Conservation (phyloP, 2,329 filamentous ascomycete species). For the Apiospora koreana region DNA sequence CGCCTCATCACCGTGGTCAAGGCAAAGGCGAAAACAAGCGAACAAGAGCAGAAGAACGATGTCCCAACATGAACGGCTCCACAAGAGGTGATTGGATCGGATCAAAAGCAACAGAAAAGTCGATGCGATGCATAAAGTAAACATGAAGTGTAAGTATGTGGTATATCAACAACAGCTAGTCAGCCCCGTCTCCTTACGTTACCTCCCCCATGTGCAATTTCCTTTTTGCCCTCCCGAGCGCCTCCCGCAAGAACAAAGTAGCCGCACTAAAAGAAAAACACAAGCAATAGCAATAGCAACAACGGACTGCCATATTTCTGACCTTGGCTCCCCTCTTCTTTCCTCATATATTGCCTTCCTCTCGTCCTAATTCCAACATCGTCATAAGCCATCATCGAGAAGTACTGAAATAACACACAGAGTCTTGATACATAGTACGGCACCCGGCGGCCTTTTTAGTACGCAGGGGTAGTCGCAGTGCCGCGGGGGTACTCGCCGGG, state of each 20-base stretch:
- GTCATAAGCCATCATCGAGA: background rate
- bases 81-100: background rate
- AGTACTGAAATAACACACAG: background rate
- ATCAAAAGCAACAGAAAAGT: background rate
- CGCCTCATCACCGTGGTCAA: background rate
- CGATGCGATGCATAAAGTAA: background rate
- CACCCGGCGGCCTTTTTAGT: background rate
- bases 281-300: background rate
- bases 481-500: conserved; percentile 16
- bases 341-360: background rate
- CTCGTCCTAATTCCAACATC: background rate
- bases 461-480: conserved; percentile 13
- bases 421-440: background rate
- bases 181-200: background rate
- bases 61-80: background rate
- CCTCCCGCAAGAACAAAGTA: background rate
- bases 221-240: background rate
- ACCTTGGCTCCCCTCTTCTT: background rate
- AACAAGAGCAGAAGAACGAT: background rate
- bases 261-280: background rate
- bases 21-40: background rate
- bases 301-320: background rate
- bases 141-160: background rate
- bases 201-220: background rate
- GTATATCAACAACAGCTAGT: background rate